phyloP scores from a whole-genome alignment of 495 filamentous ascomycete species.

The Hamigera avellanea region DNA sequence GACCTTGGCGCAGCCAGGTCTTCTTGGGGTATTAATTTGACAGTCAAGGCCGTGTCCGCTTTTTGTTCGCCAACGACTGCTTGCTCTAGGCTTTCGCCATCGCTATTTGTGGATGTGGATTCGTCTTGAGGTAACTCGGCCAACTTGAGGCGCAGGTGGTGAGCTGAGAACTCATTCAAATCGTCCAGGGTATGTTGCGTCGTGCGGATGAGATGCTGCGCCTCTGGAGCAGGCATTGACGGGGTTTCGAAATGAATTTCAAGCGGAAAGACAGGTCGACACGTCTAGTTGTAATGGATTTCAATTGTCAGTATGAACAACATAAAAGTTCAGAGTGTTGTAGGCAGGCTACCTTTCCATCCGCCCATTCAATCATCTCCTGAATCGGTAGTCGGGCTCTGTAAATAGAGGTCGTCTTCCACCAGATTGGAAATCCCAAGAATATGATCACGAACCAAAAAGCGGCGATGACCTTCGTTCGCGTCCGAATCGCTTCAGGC shows the following conservation, averaged over 20 bases:
- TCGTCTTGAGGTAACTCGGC: slow-evolving; percentile 31
- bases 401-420: slow-evolving; percentile 91
- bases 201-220: slow-evolving; percentile 63
- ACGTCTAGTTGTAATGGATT: slow-evolving; percentile 44
- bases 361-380: slow-evolving; percentile 86
- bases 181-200: slow-evolving; percentile 88
- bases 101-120: slow-evolving; percentile 5
- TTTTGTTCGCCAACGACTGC: slow-evolving; percentile 8
- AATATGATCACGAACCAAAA: slow-evolving; percentile 85
- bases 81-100: slow-evolving; percentile 1
- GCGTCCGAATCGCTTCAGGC: slow-evolving; percentile 50
- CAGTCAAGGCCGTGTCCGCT: slow-evolving; percentile 50
- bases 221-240: slow-evolving; percentile 53
- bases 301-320: slow-evolving; percentile 3
- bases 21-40: slow-evolving; percentile 58
- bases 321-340: too few species aligned
- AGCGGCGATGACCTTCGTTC: slow-evolving; percentile 66
- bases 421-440: slow-evolving; percentile 90
- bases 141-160: slow-evolving; percentile 70
- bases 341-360: slow-evolving; percentile 89
- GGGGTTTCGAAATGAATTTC: slow-evolving; percentile 68
- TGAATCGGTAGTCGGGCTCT: slow-evolving; percentile 72
- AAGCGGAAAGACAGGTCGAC: slow-evolving; percentile 78
- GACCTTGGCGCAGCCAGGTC: slow-evolving; percentile 39
- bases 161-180: slow-evolving; percentile 82